These are phyloP conservation scores for Suhomyces vadensis DNA, from an alignment of 805 yeast genomes.

Conservation along the genomic window DNA sequence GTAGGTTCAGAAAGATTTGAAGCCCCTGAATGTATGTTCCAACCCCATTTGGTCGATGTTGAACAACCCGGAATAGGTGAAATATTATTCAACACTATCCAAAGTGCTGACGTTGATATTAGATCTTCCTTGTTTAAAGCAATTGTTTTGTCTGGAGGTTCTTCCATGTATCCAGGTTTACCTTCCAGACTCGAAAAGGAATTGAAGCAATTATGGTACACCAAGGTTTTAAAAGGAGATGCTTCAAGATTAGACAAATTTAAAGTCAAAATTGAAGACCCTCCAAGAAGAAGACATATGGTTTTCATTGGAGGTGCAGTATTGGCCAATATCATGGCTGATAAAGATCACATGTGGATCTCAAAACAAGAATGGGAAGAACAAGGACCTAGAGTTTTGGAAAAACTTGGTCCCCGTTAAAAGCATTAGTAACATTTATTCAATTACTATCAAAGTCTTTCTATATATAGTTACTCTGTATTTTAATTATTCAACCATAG, in stretches of 20 bases:
- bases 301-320: slow-evolving; percentile 99
- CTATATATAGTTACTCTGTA: slow-evolving; percentile 1
- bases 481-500: slow-evolving; percentile 21
- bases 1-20: slow-evolving; percentile 95
- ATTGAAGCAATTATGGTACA: slow-evolving; percentile 93
- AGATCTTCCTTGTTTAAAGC: slow-evolving; percentile 87
- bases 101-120: slow-evolving; percentile 91
- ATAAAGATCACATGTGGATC: slow-evolving; percentile 98
- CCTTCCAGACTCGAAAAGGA: slow-evolving; percentile 96
- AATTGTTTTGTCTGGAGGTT: slow-evolving; percentile 94
- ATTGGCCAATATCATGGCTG: slow-evolving; percentile 96
- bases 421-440: slow-evolving; percentile 2
- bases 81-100: slow-evolving; percentile 81
- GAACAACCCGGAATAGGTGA: slow-evolving; percentile 98
- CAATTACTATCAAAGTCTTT: slow-evolving; percentile 2
- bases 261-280: slow-evolving; percentile 96
- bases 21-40: slow-evolving; percentile 96
- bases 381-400: slow-evolving; percentile 82
- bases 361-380: slow-evolving; percentile 97
- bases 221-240: slow-evolving; percentile 83
- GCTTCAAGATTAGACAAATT: slow-evolving; percentile 84
- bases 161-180: slow-evolving; percentile 97
- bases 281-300: slow-evolving; percentile 98
- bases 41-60: slow-evolving; percentile 90
- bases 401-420: slow-evolving; percentile 89